Conservation (phyloP, 768 basidiomycete genomes). For the Tulasnella sp. region DNA sequence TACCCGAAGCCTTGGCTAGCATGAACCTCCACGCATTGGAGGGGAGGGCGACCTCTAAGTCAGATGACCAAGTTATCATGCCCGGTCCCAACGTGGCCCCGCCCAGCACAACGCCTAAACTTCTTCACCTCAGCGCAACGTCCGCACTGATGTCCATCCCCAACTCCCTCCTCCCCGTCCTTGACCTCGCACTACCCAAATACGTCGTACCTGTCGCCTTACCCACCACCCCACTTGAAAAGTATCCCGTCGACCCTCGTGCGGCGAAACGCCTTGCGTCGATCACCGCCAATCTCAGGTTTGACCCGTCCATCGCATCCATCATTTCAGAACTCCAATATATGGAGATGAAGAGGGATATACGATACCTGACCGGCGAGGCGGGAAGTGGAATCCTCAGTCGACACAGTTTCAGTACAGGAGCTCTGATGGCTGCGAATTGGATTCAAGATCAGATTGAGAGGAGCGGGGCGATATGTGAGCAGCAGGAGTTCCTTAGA, state of each 20-base stretch:
- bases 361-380: conserved; percentile 80
- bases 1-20: too few relatives aligned
- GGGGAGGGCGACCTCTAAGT: too few relatives aligned
- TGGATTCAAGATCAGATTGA: conserved; percentile 72
- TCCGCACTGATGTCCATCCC: conserved; percentile 25
- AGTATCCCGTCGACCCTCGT: conserved; percentile 44
- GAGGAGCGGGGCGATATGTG: conserved; percentile 62
- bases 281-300: conserved; percentile 49
- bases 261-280: conserved; percentile 46
- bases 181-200: conserved; percentile 57
- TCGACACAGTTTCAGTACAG: conserved; percentile 71
- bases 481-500: conserved; percentile 48
- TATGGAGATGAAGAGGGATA: conserved; percentile 53
- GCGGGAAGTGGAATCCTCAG: conserved; percentile 58
- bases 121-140: neutral
- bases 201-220: conserved; percentile 64
- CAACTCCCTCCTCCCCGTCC: conserved; percentile 19
- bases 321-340: conserved; percentile 61
- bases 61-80: too few relatives aligned
- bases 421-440: conserved; percentile 51
- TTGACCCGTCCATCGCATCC: conserved; percentile 56
- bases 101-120: neutral
- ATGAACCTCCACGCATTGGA: too few relatives aligned
- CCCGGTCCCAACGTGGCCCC: too few relatives aligned
- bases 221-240: conserved; percentile 33